Conservation (phyloP, 2,329 filamentous ascomycete species). For the Fusarium proliferatum region DNA sequence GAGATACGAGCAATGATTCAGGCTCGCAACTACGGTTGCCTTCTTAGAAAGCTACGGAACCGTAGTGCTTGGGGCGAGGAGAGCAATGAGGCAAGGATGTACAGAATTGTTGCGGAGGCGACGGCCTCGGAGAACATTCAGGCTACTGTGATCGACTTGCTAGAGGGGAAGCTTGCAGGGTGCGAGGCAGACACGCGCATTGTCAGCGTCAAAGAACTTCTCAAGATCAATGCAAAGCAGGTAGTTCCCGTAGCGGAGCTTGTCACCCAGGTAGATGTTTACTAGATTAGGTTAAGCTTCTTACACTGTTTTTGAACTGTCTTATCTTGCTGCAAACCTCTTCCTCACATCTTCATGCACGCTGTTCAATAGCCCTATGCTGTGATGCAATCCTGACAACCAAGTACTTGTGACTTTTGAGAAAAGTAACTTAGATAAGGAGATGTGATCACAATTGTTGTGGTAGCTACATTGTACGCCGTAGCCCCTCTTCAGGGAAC, state of each 20-base stretch:
- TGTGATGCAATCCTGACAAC: too few species aligned
- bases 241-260: neutral
- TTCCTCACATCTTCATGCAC: fast-evolving
- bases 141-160: neutral
- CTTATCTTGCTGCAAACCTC: neutral
- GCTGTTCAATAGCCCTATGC: fast-evolving
- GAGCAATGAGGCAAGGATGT: slow-evolving; percentile 1
- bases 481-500: fast-evolving
- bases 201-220: slow-evolving; percentile 5
- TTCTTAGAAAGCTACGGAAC: neutral
- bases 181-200: slow-evolving; percentile 11
- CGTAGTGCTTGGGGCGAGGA: slow-evolving; percentile 2
- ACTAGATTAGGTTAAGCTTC: neutral
- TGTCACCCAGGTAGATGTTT: neutral
- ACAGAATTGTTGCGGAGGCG: slow-evolving; percentile 2
- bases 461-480: too few species aligned
- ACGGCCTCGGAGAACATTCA: slow-evolving; percentile 1
- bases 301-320: neutral
- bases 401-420: neutral
- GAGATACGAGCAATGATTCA: neutral
- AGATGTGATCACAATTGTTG: too few species aligned
- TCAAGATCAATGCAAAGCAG: slow-evolving; percentile 5
- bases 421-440: too few species aligned
- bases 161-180: neutral
- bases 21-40: slow-evolving; percentile 6